Evolutionary conservation across 148 eudicot species (phyloP), one percentile per base, ranked within the genome.

Genomic region (Selenicereus undatus): DNA sequence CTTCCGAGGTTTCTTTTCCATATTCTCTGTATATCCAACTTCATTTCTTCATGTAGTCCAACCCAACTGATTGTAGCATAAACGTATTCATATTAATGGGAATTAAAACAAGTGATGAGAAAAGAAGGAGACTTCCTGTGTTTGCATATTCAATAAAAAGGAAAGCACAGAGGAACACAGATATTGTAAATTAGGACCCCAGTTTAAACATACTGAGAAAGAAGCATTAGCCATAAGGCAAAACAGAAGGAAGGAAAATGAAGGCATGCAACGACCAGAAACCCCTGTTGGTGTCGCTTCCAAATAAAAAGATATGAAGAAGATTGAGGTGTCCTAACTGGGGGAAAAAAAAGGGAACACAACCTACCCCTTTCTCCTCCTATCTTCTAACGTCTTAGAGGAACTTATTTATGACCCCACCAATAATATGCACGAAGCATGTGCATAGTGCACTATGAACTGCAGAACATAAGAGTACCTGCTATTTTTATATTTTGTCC

Each of bases 1-100:
- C 99, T 94, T 54, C 99, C 99, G 17, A 94, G 90, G 86, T 97
- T 97, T 88, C 99, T 90, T 86, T 97, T 97, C 98, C 99, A 97
- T 81, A 97, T 94, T 86, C 99, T 87, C 86, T 97, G 99, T 97
- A 97, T 85, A 79, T 97, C 99, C 81, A 97, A 50, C 82, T 90
- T 94, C 99, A 97, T 93, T 90, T 97, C 99, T 58, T 94, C 92
- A 66, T 97, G 84, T 70, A 97, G 86, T 72, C 93, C 97, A 64
- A 78, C 65, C 99, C 99, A 97, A 88, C 99, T 97, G 88, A 85
- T 72, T 56, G 85, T 51, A 76, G 45, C 36, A 54, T 73, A 26
- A 78, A 79, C 29, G 11, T 60, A 50, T n/a, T 39, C 5, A 45
- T 32, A 6, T 45, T 83, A 60, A 80, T 71, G 72, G 76, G 20